These are phyloP conservation scores for Phytophthora fragariaefolia DNA, from an alignment of 352 stramenopile species.

Conservation along the genomic window DNA sequence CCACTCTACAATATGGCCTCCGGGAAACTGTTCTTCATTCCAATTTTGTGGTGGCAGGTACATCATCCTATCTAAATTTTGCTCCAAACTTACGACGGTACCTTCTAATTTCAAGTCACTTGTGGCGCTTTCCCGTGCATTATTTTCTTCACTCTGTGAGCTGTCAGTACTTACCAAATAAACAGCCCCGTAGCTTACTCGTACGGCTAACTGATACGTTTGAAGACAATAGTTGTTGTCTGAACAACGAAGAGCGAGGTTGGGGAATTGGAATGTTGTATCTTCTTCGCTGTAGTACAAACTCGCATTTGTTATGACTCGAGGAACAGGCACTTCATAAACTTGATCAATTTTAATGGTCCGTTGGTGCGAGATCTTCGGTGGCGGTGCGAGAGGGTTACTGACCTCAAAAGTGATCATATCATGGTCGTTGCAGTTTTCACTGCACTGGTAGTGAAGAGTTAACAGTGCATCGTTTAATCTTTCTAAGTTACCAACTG, in stretches of 20 bases:
- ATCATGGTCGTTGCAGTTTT: slow-evolving; percentile 22
- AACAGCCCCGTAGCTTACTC: slow-evolving; percentile 30
- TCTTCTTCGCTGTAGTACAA: slow-evolving; percentile 55
- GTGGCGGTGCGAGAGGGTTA: slow-evolving; percentile 12
- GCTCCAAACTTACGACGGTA: slow-evolving; percentile 23
- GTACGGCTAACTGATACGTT: slow-evolving; percentile 30
- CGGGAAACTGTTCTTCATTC: slow-evolving; percentile 42
- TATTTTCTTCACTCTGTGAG: not conserved
- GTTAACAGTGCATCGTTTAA: slow-evolving; percentile 31
- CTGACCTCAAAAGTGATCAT: slow-evolving; percentile 23
- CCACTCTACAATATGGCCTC: slow-evolving; percentile 49
- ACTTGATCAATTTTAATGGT: slow-evolving; percentile 33
- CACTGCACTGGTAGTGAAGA: slow-evolving; percentile 28
- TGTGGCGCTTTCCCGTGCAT: not conserved
- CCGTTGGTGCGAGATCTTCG: slow-evolving; percentile 25
- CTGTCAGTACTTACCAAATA: slow-evolving; percentile 2
- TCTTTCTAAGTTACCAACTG: not conserved
- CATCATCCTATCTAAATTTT: slow-evolving; percentile 32
- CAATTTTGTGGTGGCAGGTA: slow-evolving; percentile 61
- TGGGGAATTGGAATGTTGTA: slow-evolving; percentile 48
- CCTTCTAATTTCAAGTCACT: slow-evolving; percentile 18
- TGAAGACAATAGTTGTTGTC: not conserved
- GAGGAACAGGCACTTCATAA: slow-evolving; percentile 35
- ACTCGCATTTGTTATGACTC: slow-evolving; percentile 28
- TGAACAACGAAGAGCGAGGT: slow-evolving; percentile 35